A percentile compares a stretch with the other conserved stretches of the same genome.
These are phyloP conservation scores for Scleroderma citrinum DNA, from an alignment of 768 basidiomycete genomes.

Conservation along the genomic window DNA sequence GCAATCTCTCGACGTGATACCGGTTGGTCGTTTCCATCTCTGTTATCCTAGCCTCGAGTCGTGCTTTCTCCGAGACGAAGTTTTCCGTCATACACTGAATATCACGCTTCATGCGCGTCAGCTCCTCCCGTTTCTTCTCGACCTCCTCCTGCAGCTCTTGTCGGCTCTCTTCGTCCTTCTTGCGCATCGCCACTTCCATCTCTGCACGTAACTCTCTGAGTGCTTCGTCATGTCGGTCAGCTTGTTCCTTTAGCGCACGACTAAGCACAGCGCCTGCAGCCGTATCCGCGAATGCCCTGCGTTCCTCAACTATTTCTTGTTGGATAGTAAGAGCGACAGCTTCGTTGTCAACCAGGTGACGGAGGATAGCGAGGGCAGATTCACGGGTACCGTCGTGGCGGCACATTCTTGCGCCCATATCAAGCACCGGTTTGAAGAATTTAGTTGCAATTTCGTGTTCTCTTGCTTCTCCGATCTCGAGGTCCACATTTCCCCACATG, in stretches of 20 bases:
- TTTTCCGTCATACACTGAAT: constrained; percentile 35
- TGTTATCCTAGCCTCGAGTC: constrained; percentile 23
- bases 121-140: constrained; percentile 38
- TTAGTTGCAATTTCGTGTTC: constrained; percentile 40
- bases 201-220: constrained; percentile 41
- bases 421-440: constrained; percentile 49
- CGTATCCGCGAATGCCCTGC: constrained; percentile 44
- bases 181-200: constrained; percentile 39
- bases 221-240: constrained; percentile 42
- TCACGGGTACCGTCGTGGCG: constrained; percentile 37
- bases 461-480: constrained; percentile 33
- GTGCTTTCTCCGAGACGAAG: constrained; percentile 32
- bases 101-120: constrained; percentile 36
- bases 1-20: constrained; percentile 11
- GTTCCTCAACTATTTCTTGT: constrained; percentile 46
- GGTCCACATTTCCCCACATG: constrained; percentile 44
- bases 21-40: constrained; percentile 22
- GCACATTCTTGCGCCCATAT: constrained; percentile 41
- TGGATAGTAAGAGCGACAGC: constrained; percentile 48
- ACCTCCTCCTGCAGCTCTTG: constrained; percentile 40
- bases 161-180: constrained; percentile 42
- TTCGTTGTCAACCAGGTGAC: constrained; percentile 34
- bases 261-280: constrained; percentile 49
- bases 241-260: constrained; percentile 43
- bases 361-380: constrained; percentile 39